Conservation (phyloP, 768 basidiomycete genomes). For the Panaeolus cyanescens region DNA sequence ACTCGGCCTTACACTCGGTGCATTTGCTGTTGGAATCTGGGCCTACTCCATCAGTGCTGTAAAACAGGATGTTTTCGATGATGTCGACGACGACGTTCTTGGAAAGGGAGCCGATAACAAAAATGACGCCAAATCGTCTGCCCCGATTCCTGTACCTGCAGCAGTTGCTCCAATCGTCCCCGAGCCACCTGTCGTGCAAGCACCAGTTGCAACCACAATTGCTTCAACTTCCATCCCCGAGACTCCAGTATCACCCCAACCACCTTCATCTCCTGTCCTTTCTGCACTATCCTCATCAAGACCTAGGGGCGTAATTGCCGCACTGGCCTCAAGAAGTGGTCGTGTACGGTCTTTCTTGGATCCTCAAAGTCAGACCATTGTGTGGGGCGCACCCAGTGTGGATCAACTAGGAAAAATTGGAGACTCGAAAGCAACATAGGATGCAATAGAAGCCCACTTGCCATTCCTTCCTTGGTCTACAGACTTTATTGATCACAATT, state of each 20-base stretch:
- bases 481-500: no score
- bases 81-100: constrained; percentile 76
- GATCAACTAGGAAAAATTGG: constrained; percentile 57
- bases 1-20: constrained; percentile 70
- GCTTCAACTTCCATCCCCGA: constrained; percentile 5
- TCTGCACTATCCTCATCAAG: background rate
- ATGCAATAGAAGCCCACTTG: background rate
- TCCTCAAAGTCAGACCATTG: constrained; percentile 60
- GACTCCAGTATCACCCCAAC: background rate
- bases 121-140: background rate
- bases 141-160: background rate
- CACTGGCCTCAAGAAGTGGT: background rate
- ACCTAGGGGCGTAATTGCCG: constrained; percentile 37
- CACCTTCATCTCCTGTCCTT: constrained; percentile 14
- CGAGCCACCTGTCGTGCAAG: no score
- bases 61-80: constrained; percentile 90
- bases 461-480: no score
- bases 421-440: background rate
- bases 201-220: background rate
- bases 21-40: constrained; percentile 84
- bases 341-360: constrained; percentile 49
- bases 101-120: constrained; percentile 14
- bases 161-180: background rate
- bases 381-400: constrained; percentile 75
- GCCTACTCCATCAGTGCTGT: constrained; percentile 93